Percentiles rank a stretch among this genome's conserved stretches.
Evolutionary conservation across 2,329 filamentous ascomycete species (phyloP).

Genomic region (Botrytis deweyae): DNA sequence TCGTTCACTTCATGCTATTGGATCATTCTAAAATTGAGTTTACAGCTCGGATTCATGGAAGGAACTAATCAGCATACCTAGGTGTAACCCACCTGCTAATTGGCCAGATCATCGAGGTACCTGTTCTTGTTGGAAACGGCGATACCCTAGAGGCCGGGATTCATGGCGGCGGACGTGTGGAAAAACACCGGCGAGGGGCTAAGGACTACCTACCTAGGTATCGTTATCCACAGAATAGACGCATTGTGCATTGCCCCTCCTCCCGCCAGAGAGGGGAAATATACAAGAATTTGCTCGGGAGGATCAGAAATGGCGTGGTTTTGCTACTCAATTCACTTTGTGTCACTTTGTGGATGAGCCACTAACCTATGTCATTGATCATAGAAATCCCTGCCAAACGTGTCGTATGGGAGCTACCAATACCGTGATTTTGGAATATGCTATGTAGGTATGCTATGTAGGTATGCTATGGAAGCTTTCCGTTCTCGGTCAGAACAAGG

Average conservation of each 20-base stretch:
- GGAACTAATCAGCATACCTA: not conserved
- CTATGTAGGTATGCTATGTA: not conserved
- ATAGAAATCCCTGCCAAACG: not conserved
- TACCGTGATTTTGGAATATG: not conserved
- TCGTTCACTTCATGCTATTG: not conserved
- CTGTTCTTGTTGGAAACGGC: not conserved
- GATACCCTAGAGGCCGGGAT: not conserved
- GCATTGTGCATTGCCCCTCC: not conserved
- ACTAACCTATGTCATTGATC: not conserved
- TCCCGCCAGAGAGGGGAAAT: not conserved
- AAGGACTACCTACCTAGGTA: not conserved
- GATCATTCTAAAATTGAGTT: not conserved
- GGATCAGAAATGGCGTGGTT: not conserved
- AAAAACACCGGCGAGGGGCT: not conserved
- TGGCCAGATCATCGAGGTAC: not conserved
- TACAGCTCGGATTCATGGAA: not conserved
- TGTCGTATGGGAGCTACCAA: not conserved
- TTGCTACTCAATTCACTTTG: not conserved
- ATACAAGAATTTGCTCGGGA: not conserved
- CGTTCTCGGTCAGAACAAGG: not conserved
- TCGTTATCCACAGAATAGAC: not conserved
- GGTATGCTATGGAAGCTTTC: not conserved
- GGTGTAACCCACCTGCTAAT: not conserved
- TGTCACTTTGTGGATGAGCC: not conserved
- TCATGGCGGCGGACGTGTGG: constrained; percentile 5